Evolutionary conservation across 108 stramenopile species (phyloP), one percentile per base, ranked within the genome.

Genomic region (Pelagomonas calceolata): DNA sequence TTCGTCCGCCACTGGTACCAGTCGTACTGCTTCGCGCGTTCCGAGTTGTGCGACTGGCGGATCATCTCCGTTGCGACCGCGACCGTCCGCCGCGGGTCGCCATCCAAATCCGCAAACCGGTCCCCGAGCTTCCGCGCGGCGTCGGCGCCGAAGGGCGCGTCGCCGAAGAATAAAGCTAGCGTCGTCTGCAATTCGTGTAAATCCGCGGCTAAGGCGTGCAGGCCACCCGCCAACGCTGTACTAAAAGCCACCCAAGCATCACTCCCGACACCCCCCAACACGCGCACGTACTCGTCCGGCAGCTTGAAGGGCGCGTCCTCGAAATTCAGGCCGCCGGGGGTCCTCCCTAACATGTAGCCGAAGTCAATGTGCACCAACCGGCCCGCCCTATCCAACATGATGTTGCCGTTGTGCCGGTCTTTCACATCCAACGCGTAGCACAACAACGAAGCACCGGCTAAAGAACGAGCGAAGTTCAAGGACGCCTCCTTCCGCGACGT

Each of bases 361-460:
- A 94, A 98, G 78, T 98, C 97, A 69, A 98, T 98, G 83, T 98
- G 97, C 17, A 93, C 85, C 17, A 86, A 67, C 37, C 80, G 82
- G 4, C 86, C 86, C 15, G 76, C 66, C 0, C 90, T 87, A 79
- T 94, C 93, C 73, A 98, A 75, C 70, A 98, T 73, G 51, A 98
- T 94, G 73, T 98, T 98, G 31, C 91, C 95, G 78, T 98, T 98
- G 84, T 98, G 97, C 16, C 97, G 73, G 71, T 98, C 97, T 73
- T 98, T 98, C 74, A 92, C 94, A 80, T 97, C 95, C 32, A 95
- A 81, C 69, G 95, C 85, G 81, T 96, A 96, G 72, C 93, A 94
- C 12, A 95, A 83, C 34, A 98, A 72, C 80, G 65, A 69, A 66
- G 82, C 82, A 4, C 67, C 83, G 14, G 80, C 83, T 29, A 84